These are phyloP conservation scores for Oehlia diaphana DNA, from an alignment of 192 early-diverging fungal species.

Conservation along the genomic window DNA sequence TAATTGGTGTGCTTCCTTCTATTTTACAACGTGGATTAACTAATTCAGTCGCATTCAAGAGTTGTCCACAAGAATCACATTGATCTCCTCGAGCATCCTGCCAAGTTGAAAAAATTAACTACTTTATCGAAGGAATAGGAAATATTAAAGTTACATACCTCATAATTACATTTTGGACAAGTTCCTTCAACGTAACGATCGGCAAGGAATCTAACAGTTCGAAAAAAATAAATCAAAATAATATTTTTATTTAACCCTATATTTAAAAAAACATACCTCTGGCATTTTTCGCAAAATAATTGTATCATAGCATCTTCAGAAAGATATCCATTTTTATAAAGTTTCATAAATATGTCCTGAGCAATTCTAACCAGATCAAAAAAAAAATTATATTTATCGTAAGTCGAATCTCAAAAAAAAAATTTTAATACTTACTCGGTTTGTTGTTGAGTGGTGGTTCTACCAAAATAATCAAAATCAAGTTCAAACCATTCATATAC, in stretches of 20 bases:
- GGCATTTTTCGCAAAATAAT: constrained; percentile 87
- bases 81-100: constrained; percentile 97
- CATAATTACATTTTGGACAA: constrained; percentile 87
- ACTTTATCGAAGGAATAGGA: background rate
- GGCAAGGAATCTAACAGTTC: constrained; percentile 75
- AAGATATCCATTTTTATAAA: constrained; percentile 70
- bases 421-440: constrained; percentile 49
- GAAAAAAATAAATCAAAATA: background rate
- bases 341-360: constrained; percentile 83
- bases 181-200: constrained; percentile 97
- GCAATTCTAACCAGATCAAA: constrained; percentile 53
- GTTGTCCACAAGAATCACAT: constrained; percentile 91
- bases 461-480: constrained; percentile 95
- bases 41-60: constrained; percentile 91
- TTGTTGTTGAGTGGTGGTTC: constrained; percentile 88
- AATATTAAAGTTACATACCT: constrained; percentile 33
- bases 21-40: constrained; percentile 94
- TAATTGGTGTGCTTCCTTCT: constrained; percentile 77
- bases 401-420: background rate
- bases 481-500: constrained; percentile 95
- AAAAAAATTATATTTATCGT: background rate
- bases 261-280: constrained; percentile 42
- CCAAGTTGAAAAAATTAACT: background rate
- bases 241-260: no score
- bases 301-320: constrained; percentile 80